Base-by-base conservation (phyloP, 2,329 filamentous ascomycete species). In the Curvularia sp. region DNA sequence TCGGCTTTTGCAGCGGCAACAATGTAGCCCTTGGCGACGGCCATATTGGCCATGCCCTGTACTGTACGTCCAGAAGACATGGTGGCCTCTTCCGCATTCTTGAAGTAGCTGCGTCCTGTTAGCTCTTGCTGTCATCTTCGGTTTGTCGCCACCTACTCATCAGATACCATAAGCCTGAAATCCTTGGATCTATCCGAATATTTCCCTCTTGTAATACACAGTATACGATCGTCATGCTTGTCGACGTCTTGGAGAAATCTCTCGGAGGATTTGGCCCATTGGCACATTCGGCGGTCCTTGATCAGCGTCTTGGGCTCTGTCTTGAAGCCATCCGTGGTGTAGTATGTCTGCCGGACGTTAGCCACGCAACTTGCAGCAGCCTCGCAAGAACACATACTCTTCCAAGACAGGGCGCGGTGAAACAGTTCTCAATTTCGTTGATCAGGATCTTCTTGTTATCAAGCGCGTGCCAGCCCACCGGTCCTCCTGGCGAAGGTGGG, bases 401-500 rank as follows among this genome's bases (percentile, higher is more conserved):
- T 53, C 77, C 76, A 41, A 79, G 70, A 64, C 80, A 81, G 12
- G 74, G 64, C 69, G 67, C 63, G 53, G 71, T 69, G 38, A 70
- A 64, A 66, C 77, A 81, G 51, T 76, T 73, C 36, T 80, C 76
- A 4, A 75, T 69, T 30, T 74, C 76, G 49, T 93, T 89, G 80
- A 95, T 92, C 61, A 99, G 86, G 63, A 98, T 90, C 79, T 91
- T 92, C 71, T 94, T 86, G 21, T 89, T 87, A 75, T 99, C 92
- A 64, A 80, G 82, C 53, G 92, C 92, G 77, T 98, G 92, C 79
- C 97, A 99, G 66, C 82, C 82, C 65, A 98, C 81, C 34, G 86
- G 77, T 83, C 86, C 65, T 82, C 77, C 74, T 82, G 87, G 47
- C 86, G 86, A 67, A 80, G 70, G 69, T 23, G 64, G 63, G 5